These are phyloP conservation scores for Agrostemma githago DNA, from an alignment of 148 eudicot species.

Conservation along the genomic window DNA sequence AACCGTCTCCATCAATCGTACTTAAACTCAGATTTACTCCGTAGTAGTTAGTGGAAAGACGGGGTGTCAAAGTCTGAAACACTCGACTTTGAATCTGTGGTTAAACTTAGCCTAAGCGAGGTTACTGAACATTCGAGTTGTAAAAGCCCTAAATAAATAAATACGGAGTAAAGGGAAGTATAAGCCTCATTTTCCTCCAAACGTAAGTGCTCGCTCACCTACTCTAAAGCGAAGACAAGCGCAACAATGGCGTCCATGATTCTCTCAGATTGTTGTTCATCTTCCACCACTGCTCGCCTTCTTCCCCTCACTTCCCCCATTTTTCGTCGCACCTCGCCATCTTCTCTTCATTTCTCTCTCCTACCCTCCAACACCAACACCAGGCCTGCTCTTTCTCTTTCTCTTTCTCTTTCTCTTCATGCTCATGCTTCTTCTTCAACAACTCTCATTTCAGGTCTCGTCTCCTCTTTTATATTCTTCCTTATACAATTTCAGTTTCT, in stretches of 20 bases:
- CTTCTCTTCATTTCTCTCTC: constrained; percentile 20
- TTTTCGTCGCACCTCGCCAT: constrained; percentile 22
- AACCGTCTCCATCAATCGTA: too few relatives aligned
- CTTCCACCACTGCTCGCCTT: constrained; percentile 43
- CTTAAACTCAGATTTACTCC: too few relatives aligned
- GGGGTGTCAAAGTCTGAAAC: too few relatives aligned
- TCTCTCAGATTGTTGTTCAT: constrained; percentile 43
- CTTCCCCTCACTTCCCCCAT: constrained; percentile 22
- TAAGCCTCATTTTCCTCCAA: too few relatives aligned
- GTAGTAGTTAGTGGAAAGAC: too few relatives aligned
- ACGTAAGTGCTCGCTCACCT: too few relatives aligned
- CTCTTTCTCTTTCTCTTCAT: constrained; percentile 24
- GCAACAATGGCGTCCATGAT: constrained; percentile 42
- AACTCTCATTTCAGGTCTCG: constrained; percentile 33
- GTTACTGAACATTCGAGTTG: too few relatives aligned
- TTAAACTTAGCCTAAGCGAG: too few relatives aligned
- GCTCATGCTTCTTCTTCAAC: constrained; percentile 28
- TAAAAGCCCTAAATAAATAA: too few relatives aligned
- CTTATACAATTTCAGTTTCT: constrained; percentile 1
- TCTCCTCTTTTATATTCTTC: background rate
- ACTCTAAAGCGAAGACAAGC: background rate
- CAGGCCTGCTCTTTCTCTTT: constrained; percentile 24
- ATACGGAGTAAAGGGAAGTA: too few relatives aligned
- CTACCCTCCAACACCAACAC: background rate
- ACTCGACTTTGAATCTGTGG: too few relatives aligned